These are phyloP conservation scores for Coemansia sp. DNA, from an alignment of 192 early-diverging fungal species.

Conservation along the genomic window DNA sequence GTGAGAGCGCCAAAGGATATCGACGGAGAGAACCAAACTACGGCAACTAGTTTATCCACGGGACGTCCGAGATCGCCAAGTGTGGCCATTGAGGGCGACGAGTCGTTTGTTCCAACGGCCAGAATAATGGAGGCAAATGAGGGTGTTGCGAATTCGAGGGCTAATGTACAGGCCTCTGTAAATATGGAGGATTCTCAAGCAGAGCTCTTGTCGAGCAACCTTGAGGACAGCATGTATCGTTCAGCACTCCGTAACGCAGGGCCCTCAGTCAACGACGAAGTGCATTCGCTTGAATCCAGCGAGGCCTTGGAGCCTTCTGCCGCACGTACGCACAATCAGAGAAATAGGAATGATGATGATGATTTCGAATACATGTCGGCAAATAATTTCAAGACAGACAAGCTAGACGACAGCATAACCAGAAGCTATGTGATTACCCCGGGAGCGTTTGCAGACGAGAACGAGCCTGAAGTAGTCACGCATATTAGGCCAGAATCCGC, in stretches of 20 bases:
- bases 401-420: not conserved
- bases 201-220: conserved; percentile 41
- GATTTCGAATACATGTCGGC: conserved; percentile 8
- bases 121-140: not conserved
- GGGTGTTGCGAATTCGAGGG: not conserved
- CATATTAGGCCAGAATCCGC: conserved; percentile 23
- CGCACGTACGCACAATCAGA: not conserved
- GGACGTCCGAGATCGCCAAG: not conserved
- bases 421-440: conserved; percentile 40
- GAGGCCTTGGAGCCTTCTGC: not conserved
- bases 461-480: conserved; percentile 11
- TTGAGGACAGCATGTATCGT: conserved; percentile 46
- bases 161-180: not conserved
- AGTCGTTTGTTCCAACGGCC: not conserved
- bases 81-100: not conserved
- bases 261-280: conserved; percentile 26
- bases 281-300: conserved; percentile 33
- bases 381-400: not conserved
- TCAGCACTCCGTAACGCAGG: conserved; percentile 4
- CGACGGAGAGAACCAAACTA: not conserved
- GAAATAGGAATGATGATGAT: conserved; percentile 5
- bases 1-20: not conserved
- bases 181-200: conserved; percentile 51
- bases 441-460: conserved; percentile 24
- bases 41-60: not conserved